phyloP scores from a whole-genome alignment of 2,329 filamentous ascomycete genomes.

The Fusarium albidum region DNA sequence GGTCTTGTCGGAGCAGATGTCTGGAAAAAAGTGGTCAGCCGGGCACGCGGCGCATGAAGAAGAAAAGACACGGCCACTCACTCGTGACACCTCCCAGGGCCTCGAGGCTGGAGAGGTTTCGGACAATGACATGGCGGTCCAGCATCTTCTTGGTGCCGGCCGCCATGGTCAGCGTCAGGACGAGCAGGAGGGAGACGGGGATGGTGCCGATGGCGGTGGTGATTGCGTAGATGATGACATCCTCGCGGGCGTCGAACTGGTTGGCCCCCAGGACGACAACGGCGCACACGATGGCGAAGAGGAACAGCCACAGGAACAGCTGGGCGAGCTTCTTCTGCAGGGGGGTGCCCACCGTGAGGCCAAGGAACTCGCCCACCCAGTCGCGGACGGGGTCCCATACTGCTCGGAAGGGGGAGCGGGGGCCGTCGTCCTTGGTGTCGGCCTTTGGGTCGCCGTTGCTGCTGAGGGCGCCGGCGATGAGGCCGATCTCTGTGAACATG shows the following conservation, averaged over 20 bases:
- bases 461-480: conserved; percentile 58
- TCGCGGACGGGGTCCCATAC: conserved; percentile 7
- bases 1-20: conserved; percentile 45
- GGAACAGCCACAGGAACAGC: conserved; percentile 66
- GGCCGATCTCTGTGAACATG: conserved; percentile 67
- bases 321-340: conserved; percentile 73
- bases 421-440: background rate
- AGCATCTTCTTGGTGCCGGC: conserved; percentile 58
- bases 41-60: conserved; percentile 11
- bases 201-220: conserved; percentile 55
- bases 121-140: conserved; percentile 56
- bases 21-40: conserved; percentile 18
- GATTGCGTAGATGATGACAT: conserved; percentile 50
- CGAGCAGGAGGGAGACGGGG: conserved; percentile 53
- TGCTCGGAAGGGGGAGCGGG: background rate
- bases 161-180: conserved; percentile 64
- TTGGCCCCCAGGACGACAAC: conserved; percentile 37
- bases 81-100: conserved; percentile 59
- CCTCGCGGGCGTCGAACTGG: conserved; percentile 44
- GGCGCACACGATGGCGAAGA: conserved; percentile 29
- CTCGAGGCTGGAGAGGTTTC: conserved; percentile 56
- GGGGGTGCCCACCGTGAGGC: conserved; percentile 66
- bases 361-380: conserved; percentile 52
- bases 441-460: conserved; percentile 23
- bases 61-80: conserved; percentile 38